Percentiles rank a stretch among this genome's conserved stretches.
These are phyloP conservation scores for Coleophoma eucalyptorum DNA, from an alignment of 2,329 filamentous ascomycete species.

Conservation along the genomic window DNA sequence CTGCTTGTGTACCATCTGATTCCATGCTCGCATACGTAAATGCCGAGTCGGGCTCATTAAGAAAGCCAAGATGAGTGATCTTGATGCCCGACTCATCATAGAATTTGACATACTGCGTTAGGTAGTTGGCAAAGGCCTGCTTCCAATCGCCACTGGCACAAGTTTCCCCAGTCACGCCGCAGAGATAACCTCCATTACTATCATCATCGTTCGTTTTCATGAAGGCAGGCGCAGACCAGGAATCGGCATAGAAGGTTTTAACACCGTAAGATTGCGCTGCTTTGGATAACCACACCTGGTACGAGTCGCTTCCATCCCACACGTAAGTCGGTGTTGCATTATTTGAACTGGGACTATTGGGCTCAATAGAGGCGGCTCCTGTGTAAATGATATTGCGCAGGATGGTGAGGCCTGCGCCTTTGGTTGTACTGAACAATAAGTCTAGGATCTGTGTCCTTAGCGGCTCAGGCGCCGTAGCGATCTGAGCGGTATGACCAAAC, in stretches of 20 bases:
- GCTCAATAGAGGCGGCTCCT: conserved; percentile 34
- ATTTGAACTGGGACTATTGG: conserved; percentile 38
- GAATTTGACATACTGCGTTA: conserved; percentile 41
- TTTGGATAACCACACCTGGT: conserved; percentile 49
- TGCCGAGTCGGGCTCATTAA: conserved; percentile 40
- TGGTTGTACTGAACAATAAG: conserved; percentile 39
- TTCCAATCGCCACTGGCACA: conserved; percentile 42
- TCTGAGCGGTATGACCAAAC: conserved; percentile 38
- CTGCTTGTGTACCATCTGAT: conserved; percentile 40
- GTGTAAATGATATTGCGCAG: conserved; percentile 45
- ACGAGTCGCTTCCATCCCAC: conserved; percentile 42
- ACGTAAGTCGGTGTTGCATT: conserved; percentile 35
- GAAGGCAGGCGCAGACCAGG: conserved; percentile 46
- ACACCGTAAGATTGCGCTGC: conserved; percentile 39
- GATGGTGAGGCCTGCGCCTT: conserved; percentile 45
- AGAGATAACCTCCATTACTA: conserved; percentile 39
- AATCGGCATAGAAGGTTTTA: conserved; percentile 42
- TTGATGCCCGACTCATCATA: conserved; percentile 36
- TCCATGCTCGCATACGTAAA: conserved; percentile 42
- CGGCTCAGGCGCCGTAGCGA: conserved; percentile 29
- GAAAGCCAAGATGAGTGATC: conserved; percentile 37
- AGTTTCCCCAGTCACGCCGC: conserved; percentile 35
- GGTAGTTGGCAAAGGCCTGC: conserved; percentile 43
- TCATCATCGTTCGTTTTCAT: conserved; percentile 47
- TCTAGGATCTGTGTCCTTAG: conserved; percentile 36